Evolutionary conservation across 306 rosid genomes (phyloP), one percentile per base, ranked within the genome.

Genomic region (Trifolium fragiferum): DNA sequence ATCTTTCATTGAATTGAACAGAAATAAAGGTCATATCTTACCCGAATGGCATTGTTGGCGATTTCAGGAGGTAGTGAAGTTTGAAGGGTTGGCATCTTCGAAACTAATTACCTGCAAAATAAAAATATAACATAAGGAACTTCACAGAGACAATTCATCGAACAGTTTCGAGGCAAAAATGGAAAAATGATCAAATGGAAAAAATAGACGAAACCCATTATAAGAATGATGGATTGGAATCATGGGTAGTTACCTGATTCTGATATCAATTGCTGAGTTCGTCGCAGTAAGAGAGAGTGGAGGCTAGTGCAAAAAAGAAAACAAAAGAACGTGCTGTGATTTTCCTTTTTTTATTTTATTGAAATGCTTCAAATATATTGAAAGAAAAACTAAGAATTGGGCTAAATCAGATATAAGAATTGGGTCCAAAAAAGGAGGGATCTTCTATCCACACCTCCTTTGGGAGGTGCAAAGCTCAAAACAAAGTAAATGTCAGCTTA

Each of bases 21-120:
- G 38, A 59, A 72, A 27, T 30, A 63, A 70, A 25, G 63, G 16
- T 49, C 9, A 15, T 11, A 66, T 30, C 86, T 70, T 41, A 93
- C 98, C 90, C 98, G 84, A 71, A 91, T 83, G 66, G 47, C 88
- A 81, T 91, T 94, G 89, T 94, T 91, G 66, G 98, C 97, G 13
- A 91, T 90, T 64, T 94, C 98, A 77, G 96, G 97, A 73, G 98
- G 96, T 64, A 94, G 84, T 4, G 90, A 94, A 15, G 91, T 91
- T 80, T 94, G 97, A 82, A 94, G 89, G n/a, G 98, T 87, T 18
- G 98, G 98, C 97, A 93, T 89, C 6, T 70, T 78, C 61, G 13
- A 25, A 75, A 64, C 27, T 43, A 49, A 10, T 33, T 27, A 70
- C 14, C 84, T 85, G 79, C 46, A 14, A 75, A 61, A 40, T 7